Conservation (phyloP, 1,139 yeast genomes). For the Yamadazyma siamensis region DNA sequence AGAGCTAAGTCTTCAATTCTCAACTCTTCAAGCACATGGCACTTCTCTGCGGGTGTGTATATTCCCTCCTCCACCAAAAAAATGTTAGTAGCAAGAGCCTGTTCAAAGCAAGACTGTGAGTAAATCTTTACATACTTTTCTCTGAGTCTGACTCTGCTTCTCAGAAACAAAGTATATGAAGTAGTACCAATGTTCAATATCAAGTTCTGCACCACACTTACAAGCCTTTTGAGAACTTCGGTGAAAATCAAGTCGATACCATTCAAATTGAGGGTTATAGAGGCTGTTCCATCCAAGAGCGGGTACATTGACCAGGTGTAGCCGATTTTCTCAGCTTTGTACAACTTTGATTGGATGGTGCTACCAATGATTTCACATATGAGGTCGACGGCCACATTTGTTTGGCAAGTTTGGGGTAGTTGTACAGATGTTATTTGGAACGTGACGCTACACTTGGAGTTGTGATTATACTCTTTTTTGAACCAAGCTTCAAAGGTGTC, state of each 20-base stretch:
- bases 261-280: slow-evolving; percentile 45
- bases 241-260: slow-evolving; percentile 45
- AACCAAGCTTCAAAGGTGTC: slow-evolving; percentile 49
- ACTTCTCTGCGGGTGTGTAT: slow-evolving; percentile 49
- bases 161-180: slow-evolving; percentile 34
- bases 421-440: slow-evolving; percentile 31
- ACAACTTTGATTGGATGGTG: slow-evolving; percentile 36
- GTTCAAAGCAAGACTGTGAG: slow-evolving; percentile 35
- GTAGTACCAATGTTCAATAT: slow-evolving; percentile 14
- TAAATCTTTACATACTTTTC: slow-evolving; percentile 38
- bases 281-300: slow-evolving; percentile 46
- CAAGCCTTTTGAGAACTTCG: slow-evolving; percentile 18
- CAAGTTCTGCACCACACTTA: slow-evolving; percentile 18
- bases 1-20: slow-evolving; percentile 19
- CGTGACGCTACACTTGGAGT: slow-evolving; percentile 33
- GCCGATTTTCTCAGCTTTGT: slow-evolving; percentile 49
- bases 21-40: slow-evolving; percentile 31
- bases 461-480: slow-evolving; percentile 24
- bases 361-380: slow-evolving; percentile 44
- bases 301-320: slow-evolving; percentile 55
- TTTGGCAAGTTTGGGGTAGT: slow-evolving; percentile 3
- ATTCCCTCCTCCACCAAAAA: slow-evolving; percentile 51
- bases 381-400: slow-evolving; percentile 37
- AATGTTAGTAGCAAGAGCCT: slow-evolving; percentile 45
- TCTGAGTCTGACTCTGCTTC: slow-evolving; percentile 42